These are phyloP conservation scores for Solanum peruvianum DNA, from an alignment of 257 asterid genomes.

Conservation along the genomic window DNA sequence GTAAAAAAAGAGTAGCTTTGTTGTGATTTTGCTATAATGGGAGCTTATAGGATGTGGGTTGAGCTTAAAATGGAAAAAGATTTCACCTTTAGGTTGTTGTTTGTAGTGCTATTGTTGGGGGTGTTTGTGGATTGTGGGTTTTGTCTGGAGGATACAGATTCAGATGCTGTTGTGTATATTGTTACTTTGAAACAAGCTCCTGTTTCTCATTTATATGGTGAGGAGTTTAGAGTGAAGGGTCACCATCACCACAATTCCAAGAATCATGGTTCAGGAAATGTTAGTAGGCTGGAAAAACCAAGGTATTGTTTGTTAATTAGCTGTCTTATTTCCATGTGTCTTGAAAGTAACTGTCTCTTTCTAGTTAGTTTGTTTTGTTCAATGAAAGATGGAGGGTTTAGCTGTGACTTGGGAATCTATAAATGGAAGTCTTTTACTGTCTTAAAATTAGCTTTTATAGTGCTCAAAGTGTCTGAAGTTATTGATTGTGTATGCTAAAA, in stretches of 20 bases:
- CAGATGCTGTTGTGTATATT: conserved; percentile 55
- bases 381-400: not conserved
- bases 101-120: conserved; percentile 31
- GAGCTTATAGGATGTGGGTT: not conserved
- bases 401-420: not conserved
- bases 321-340: not conserved
- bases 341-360: not conserved
- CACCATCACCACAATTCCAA: conserved; percentile 18
- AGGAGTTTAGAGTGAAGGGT: conserved; percentile 42
- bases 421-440: not conserved
- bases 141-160: conserved; percentile 33
- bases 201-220: conserved; percentile 38
- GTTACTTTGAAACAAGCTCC: conserved; percentile 80
- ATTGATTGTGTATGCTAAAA: not conserved
- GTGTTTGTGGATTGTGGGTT: conserved; percentile 25
- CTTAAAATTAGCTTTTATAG: not conserved
- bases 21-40: conserved; percentile 2
- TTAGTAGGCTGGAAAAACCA: conserved; percentile 36
- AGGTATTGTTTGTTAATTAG: conserved; percentile 5
- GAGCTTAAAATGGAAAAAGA: conserved; percentile 33
- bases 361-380: not conserved
- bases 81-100: conserved; percentile 17
- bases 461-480: not conserved
- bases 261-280: conserved; percentile 25
- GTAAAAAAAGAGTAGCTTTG: not conserved